A percentile compares a stretch with the other conserved stretches of the same genome.
phyloP scores from a whole-genome alignment of 768 basidiomycete genomes.

The Amanita phalloides region DNA sequence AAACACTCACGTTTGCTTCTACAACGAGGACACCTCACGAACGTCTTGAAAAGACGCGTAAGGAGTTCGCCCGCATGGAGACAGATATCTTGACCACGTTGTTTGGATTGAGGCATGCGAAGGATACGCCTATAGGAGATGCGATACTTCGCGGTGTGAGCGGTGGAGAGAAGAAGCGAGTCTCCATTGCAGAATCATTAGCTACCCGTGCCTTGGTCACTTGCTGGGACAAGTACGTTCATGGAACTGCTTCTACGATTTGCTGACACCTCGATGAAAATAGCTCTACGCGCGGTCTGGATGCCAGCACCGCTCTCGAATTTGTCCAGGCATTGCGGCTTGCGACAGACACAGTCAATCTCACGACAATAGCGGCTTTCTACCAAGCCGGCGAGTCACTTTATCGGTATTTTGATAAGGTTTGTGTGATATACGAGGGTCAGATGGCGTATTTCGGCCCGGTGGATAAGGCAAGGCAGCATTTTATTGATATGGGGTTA shows the following conservation, averaged over 20 bases:
- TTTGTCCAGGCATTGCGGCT: conserved; percentile 58
- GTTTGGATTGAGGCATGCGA: conserved; percentile 68
- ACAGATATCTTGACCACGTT: conserved; percentile 52
- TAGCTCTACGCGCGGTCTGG: conserved; percentile 57
- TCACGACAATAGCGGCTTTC: conserved; percentile 64
- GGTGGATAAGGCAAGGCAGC: conserved; percentile 49
- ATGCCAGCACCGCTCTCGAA: conserved; percentile 65
- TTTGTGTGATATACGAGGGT: conserved; percentile 70
- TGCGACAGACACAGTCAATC: conserved; percentile 42
- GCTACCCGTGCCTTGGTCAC: conserved; percentile 50
- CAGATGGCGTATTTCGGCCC: conserved; percentile 68
- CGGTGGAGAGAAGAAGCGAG: conserved; percentile 74
- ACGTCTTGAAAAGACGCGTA: conserved; percentile 33
- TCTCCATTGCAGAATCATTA: conserved; percentile 52
- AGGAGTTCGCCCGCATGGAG: conserved; percentile 30
- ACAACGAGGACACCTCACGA: conserved; percentile 55
- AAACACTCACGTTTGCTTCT: conserved; percentile 65
- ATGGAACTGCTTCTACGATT: not conserved
- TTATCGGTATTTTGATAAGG: conserved; percentile 56
- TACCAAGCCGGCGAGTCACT: conserved; percentile 76
- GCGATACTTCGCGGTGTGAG: conserved; percentile 62
- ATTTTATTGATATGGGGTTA: conserved; percentile 60
- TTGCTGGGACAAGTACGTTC: conserved; percentile 74
- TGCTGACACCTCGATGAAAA: not conserved
- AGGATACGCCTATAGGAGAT: conserved; percentile 69